Percentiles rank a stretch among this genome's conserved stretches.
phyloP scores from a whole-genome alignment of 345 rosid species.

The Mercurialis annua region DNA sequence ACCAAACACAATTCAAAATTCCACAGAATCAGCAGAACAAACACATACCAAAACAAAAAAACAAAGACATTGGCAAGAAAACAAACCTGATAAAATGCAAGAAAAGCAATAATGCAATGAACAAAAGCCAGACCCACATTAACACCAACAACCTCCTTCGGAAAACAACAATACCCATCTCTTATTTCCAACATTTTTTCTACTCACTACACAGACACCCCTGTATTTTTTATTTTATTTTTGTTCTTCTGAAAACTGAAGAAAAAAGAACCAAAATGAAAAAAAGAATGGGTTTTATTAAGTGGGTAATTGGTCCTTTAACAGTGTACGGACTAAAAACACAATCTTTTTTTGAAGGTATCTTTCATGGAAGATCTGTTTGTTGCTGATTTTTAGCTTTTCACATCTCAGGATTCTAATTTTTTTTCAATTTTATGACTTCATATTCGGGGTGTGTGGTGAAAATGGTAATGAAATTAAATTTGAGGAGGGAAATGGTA shows the following conservation, averaged over 20 bases:
- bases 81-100: slow-evolving; percentile 50
- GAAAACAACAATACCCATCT: slow-evolving; percentile 32
- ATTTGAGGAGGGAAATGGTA: background rate
- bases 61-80: background rate
- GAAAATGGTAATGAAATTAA: background rate
- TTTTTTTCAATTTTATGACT: background rate
- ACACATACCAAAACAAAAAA: background rate
- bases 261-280: background rate
- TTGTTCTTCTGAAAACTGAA: slow-evolving; percentile 6
- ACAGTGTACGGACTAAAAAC: slow-evolving; percentile 19
- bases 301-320: slow-evolving; percentile 11
- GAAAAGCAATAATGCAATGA: slow-evolving; percentile 40
- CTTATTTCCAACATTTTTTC: slow-evolving; percentile 22
- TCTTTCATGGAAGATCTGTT: slow-evolving; percentile 39
- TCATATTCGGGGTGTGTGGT: background rate
- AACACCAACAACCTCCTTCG: slow-evolving; percentile 29
- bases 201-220: background rate
- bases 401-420: slow-evolving; percentile 6
- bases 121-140: slow-evolving; percentile 42
- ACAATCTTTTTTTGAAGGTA: slow-evolving; percentile 23
- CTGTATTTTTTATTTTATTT: background rate
- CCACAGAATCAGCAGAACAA: background rate
- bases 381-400: slow-evolving; percentile 17
- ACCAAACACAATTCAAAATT: background rate
- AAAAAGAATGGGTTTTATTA: slow-evolving; percentile 7